Evolutionary conservation across 1,284 basidiomycete genomes (phyloP), one percentile per base, ranked within the genome.

Genomic region (Ceratobasidium sp.): DNA sequence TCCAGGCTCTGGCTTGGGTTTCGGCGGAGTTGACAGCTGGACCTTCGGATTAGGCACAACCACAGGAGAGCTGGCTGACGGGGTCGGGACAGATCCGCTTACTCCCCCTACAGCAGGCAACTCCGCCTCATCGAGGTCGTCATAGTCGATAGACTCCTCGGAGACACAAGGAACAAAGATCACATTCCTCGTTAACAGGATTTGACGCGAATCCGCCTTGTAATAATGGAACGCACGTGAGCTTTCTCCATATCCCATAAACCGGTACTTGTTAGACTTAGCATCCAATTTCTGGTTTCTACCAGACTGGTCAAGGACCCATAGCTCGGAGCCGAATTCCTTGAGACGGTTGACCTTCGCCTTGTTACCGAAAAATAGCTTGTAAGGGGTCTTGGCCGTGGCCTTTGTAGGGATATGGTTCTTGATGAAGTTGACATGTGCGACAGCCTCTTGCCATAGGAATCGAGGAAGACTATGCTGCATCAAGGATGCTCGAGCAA

Each of bases 371-470:
- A 44, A 62, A 18, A 73, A 59, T 3, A 33, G 23, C 27, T 48
- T n/a, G 18, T 73, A 46, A 46, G 57, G 70, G 3, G 65, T 67
- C 3, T 50, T n/a, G 0, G 18, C 27, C 1, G 44, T 50, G 8
- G 27, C 23, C 18, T 30, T 3, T 16, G 55, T 59, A 2, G 48
- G n/a, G 7, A 18, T 23, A 46, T 44, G 20, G 44, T 73, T 73
- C 35, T 38, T 44, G 23, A 60, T 23, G 12, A 14, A 50, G 14
- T 3, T 6, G 16, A 12, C 18, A 38, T 73, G 59, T 12, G 57
- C 27, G 6, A 48, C 35, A 18, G 57, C 77, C 33, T 78, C 77
- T 12, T 64, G 70, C 77, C 77, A 78, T 18, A 66, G 27, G 27
- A 33, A 60, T 10, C 6, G 35, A 3, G 27, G 44, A 30, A 48